phyloP scores from a whole-genome alignment of 495 filamentous ascomycete species.

The Penicillium dipodomyicola region DNA sequence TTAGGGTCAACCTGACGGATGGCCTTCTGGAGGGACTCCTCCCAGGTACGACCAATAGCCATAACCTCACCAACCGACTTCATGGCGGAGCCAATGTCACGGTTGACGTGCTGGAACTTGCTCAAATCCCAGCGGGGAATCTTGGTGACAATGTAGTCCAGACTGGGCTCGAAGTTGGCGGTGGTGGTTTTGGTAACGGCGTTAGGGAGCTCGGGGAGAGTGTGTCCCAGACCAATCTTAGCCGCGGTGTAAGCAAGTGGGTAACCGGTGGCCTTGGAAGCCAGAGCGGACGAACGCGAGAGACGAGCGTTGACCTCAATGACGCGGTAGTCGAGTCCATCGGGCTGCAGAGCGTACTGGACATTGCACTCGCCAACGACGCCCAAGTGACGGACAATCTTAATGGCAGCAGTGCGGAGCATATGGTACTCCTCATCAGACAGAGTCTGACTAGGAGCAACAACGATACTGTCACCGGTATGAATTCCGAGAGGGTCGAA shows the following conservation, averaged over 20 bases:
- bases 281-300: constrained; percentile 89
- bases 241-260: constrained; percentile 94
- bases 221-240: constrained; percentile 95
- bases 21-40: constrained; percentile 99
- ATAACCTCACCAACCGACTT: constrained; percentile 99
- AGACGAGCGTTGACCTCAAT: constrained; percentile 98
- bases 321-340: constrained; percentile 92
- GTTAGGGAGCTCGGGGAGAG: constrained; percentile 90
- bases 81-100: constrained; percentile 96
- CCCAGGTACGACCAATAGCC: constrained; percentile 97
- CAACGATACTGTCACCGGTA: constrained; percentile 95
- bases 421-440: constrained; percentile 99
- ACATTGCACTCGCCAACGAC: constrained; percentile 98
- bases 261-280: constrained; percentile 96
- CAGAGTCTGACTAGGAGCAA: constrained; percentile 91
- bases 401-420: constrained; percentile 93
- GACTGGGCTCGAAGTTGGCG: constrained; percentile 95
- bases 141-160: constrained; percentile 98
- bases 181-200: constrained; percentile 98
- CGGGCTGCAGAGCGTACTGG: constrained; percentile 92
- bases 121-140: constrained; percentile 96
- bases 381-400: constrained; percentile 92
- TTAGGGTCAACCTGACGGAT: constrained; percentile 93
- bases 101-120: constrained; percentile 98
- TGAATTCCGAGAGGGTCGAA: constrained; percentile 96